A percentile compares a stretch with the other conserved stretches of the same genome.
Conservation (phyloP, 305 asterid species). For the Withania somnifera region DNA sequence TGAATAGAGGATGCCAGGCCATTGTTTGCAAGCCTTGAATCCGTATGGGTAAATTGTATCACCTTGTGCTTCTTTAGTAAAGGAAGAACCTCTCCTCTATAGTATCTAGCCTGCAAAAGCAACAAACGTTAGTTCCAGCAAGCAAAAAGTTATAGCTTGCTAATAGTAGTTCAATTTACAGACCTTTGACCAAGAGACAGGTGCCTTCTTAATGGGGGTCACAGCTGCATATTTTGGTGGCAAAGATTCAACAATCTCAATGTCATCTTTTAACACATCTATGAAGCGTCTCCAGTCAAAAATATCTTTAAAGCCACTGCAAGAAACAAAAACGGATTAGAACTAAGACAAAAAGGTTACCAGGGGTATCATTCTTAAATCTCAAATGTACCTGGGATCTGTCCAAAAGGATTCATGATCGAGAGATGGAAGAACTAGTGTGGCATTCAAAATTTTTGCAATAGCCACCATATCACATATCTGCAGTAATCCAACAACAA, state of each 20-base stretch:
- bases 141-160: background rate
- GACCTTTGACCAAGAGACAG: constrained; percentile 88
- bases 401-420: constrained; percentile 91
- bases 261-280: constrained; percentile 48
- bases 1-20: constrained; percentile 55
- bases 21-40: constrained; percentile 78
- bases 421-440: constrained; percentile 79
- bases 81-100: constrained; percentile 50
- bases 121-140: background rate
- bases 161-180: background rate
- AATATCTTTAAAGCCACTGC: constrained; percentile 81
- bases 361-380: background rate
- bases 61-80: constrained; percentile 57
- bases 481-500: constrained; percentile 22
- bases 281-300: constrained; percentile 82
- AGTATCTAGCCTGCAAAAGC: constrained; percentile 54
- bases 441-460: constrained; percentile 73
- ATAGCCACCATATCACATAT: constrained; percentile 97
- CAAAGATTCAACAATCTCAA: constrained; percentile 53
- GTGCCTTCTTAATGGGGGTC: constrained; percentile 53
- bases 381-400: constrained; percentile 59
- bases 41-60: constrained; percentile 58
- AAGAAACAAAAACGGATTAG: background rate
- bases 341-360: background rate
- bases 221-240: constrained; percentile 38